Percentiles rank a stretch among this genome's conserved stretches.
phyloP scores from a whole-genome alignment of 805 yeast genomes.

The Ogataea polymorpha region DNA sequence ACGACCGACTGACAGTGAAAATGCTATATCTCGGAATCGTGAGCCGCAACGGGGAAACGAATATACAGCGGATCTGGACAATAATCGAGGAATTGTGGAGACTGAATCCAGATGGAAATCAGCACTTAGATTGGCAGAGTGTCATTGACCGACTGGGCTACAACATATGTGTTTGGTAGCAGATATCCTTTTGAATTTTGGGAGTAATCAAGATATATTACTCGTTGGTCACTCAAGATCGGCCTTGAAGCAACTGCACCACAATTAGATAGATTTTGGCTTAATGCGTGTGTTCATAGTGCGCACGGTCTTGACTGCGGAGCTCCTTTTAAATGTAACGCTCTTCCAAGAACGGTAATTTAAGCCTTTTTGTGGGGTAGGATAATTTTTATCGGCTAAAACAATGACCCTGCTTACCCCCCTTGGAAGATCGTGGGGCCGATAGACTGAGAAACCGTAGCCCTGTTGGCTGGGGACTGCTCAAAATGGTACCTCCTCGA shows the following conservation, averaged over 20 bases:
- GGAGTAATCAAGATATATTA: not conserved
- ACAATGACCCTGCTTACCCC: not conserved
- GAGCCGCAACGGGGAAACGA: slow-evolving; percentile 12
- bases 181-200: not conserved
- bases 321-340: too few species aligned
- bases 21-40: slow-evolving; percentile 15
- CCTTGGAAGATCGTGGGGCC: too few species aligned
- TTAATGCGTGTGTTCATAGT: too few species aligned
- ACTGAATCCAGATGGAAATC: slow-evolving; percentile 22
- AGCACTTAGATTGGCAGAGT: slow-evolving; percentile 23
- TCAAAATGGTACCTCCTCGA: too few species aligned
- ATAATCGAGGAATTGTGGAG: slow-evolving; percentile 26
- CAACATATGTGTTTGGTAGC: slow-evolving; percentile 26
- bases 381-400: not conserved
- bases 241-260: too few species aligned
- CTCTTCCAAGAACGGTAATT: not conserved
- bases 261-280: too few species aligned
- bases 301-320: too few species aligned
- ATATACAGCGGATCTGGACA: slow-evolving; percentile 19
- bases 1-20: slow-evolving; percentile 24
- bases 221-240: too few species aligned
- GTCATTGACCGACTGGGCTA: slow-evolving; percentile 24
- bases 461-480: too few species aligned
- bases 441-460: too few species aligned
- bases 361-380: not conserved